A percentile compares a stretch with the other conserved stretches of the same genome.
These are phyloP conservation scores for Tulasnella sp. DNA, from an alignment of 768 basidiomycete species.

Conservation along the genomic window DNA sequence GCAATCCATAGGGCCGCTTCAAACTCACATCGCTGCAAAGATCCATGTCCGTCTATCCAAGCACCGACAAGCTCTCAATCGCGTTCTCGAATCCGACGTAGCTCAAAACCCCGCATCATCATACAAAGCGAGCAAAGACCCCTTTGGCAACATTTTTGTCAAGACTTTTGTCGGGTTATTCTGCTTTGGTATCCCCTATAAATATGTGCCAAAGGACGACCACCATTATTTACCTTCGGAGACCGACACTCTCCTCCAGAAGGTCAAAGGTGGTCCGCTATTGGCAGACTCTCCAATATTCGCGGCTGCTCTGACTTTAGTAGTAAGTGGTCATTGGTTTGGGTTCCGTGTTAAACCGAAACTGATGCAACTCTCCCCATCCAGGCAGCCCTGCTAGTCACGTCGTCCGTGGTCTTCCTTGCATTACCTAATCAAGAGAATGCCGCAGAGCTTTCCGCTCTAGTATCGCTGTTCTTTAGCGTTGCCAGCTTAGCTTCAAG, in stretches of 20 bases:
- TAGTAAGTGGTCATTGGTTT: background rate
- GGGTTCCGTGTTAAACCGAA: background rate
- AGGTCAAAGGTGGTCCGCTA: background rate
- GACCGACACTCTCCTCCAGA: background rate
- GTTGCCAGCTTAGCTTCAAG: conserved; percentile 16
- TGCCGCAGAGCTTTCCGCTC: conserved; percentile 13
- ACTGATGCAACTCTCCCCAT: background rate
- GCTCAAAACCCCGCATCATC: background rate
- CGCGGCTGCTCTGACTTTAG: conserved; percentile 20
- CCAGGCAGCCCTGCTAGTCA: conserved; percentile 20
- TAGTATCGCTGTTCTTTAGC: conserved; percentile 21
- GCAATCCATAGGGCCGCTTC: conserved; percentile 36
- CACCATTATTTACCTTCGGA: background rate
- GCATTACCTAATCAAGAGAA: conserved; percentile 15
- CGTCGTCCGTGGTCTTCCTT: conserved; percentile 19
- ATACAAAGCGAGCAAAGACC: conserved; percentile 37
- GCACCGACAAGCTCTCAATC: conserved; percentile 23
- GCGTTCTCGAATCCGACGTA: background rate
- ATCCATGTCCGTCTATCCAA: conserved; percentile 56
- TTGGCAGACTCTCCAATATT: conserved; percentile 23
- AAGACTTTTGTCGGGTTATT: conserved; percentile 61
- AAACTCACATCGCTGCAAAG: conserved; percentile 63
- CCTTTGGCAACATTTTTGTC: conserved; percentile 50
- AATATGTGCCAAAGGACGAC: conserved; percentile 45
- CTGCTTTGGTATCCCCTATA: conserved; percentile 74